A percentile compares a stretch with the other conserved stretches of the same genome.
Evolutionary conservation across 106 monocot species (phyloP).

Genomic region (Vanilla planifolia): DNA sequence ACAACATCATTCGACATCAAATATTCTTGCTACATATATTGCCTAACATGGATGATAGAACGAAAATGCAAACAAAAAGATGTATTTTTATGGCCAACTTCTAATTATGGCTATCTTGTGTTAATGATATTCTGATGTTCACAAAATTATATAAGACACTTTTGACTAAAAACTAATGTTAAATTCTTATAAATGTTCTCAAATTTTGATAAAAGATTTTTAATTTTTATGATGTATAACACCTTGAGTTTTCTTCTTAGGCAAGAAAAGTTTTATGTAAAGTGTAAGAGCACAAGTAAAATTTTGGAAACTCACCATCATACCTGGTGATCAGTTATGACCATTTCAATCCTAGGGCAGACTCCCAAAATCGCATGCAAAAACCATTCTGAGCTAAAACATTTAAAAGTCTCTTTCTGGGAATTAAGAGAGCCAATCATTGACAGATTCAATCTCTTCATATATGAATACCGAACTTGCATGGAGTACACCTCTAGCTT

Average conservation of each 20-base stretch:
- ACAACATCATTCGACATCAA: too few species aligned
- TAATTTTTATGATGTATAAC: too few species aligned
- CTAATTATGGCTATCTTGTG: too few species aligned
- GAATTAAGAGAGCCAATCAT: not conserved
- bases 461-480: constrained; percentile 7
- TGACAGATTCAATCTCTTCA: not conserved
- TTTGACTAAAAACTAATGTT: too few species aligned
- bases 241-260: not conserved
- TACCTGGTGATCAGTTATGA: constrained; percentile 54
- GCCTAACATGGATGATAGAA: too few species aligned
- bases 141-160: too few species aligned
- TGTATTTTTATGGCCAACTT: too few species aligned
- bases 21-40: too few species aligned
- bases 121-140: too few species aligned
- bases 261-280: not conserved
- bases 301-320: constrained; percentile 54
- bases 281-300: constrained; percentile 2
- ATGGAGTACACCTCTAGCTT: constrained; percentile 2
- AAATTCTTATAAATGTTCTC: too few species aligned
- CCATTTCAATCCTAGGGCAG: constrained; percentile 5
- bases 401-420: constrained; percentile 1
- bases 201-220: too few species aligned
- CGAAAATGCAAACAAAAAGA: too few species aligned
- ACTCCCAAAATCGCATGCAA: not conserved
- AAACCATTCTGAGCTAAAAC: not conserved